These are phyloP conservation scores for Pinus tabuliformis DNA, from an alignment of 75 land plant genomes.

Conservation along the genomic window DNA sequence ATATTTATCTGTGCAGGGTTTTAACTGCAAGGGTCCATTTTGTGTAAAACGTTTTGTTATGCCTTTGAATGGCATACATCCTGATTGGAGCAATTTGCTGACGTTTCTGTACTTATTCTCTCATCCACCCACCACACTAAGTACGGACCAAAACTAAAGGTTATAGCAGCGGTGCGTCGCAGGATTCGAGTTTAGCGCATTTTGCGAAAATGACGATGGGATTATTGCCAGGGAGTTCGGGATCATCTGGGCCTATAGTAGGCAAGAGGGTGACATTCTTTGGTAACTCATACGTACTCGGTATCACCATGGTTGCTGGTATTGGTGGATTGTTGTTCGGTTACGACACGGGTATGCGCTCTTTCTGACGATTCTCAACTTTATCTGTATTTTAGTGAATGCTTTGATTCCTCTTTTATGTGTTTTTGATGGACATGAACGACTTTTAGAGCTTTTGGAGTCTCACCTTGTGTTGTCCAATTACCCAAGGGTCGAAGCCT, in stretches of 20 bases:
- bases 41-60: too few relatives aligned
- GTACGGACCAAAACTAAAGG: not conserved
- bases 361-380: too few relatives aligned
- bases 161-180: not conserved
- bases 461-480: too few relatives aligned
- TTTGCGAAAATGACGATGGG: slow-evolving; percentile 41
- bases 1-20: not conserved
- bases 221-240: slow-evolving; percentile 51
- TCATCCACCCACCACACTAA: too few relatives aligned
- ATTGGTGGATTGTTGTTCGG: slow-evolving; percentile 82
- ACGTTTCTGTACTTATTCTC: too few relatives aligned
- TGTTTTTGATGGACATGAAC: too few relatives aligned
- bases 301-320: slow-evolving; percentile 62
- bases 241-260: slow-evolving; percentile 5
- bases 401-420: too few relatives aligned
- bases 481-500: too few relatives aligned
- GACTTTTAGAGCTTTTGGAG: too few relatives aligned
- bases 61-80: too few relatives aligned
- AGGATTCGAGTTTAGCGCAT: not conserved
- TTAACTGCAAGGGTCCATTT: not conserved
- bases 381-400: too few relatives aligned
- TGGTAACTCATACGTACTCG: slow-evolving; percentile 53
- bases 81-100: too few relatives aligned
- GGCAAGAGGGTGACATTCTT: slow-evolving; percentile 41
- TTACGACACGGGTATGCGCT: slow-evolving; percentile 70